Evolutionary conservation across 768 basidiomycete genomes (phyloP), one percentile per base, ranked within the genome.

Genomic region (Suillus plorans): DNA sequence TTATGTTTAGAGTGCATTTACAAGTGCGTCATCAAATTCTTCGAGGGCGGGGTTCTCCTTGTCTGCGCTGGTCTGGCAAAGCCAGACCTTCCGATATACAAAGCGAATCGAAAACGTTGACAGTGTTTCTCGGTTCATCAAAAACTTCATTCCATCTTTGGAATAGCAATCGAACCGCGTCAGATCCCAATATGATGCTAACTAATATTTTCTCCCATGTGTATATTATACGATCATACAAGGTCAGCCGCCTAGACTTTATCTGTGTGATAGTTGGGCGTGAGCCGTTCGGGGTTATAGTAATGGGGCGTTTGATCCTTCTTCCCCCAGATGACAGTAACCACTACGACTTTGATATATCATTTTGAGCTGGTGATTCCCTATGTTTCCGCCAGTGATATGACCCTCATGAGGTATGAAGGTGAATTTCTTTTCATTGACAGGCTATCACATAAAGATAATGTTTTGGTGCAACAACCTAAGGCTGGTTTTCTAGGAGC

Each of bases 331-430:
- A 53, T 2, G 16, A 41, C 37, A 4, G 10, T 5, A 8, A n/a
- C 56, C 16, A 25, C 37, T 16, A 58, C 41, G 55, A 65, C 61
- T 12, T 62, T 39, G 8, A 67, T 5, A 31, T 31, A 74, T 57
- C 67, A 67, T 10, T 69, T 68, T 61, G 69, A 71, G 0, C 69
- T 70, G 41, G 41, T 16, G 4, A 34, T 49, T 5, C 62, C 68
- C 2, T 64, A 65, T 28, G 25, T 28, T 28, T 28, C 25, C 2
- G 2, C 25, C 25, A 28, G 25, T 28, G 25, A 28, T 2, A 28
- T 2, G 2, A 28, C 25, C 25, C 25, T 28, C 25, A 28, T 28
- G 25, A 28, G 25, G 25, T 28, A 28, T 28, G 25, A 28, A 28
- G 25, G 25, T 28, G 25, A 28, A 28, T 28, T 28, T 28, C 2